Base-by-base conservation (phyloP, 495 filamentous ascomycete genomes). In the Darksidea phi region DNA sequence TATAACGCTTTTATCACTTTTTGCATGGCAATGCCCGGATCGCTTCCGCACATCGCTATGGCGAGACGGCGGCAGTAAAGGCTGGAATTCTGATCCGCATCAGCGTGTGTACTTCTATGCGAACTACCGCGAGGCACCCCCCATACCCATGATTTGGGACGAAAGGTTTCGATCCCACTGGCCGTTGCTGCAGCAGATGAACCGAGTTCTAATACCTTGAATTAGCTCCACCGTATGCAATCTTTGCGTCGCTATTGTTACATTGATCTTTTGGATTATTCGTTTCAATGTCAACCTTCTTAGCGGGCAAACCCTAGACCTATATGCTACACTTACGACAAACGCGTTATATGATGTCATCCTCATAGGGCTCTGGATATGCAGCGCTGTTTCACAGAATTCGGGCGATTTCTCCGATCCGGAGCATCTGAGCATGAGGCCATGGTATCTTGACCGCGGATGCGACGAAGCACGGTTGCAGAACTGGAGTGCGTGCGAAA, bases 71-170 rank as follows among this genome's bases (percentile, higher is more conserved):
- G 51, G 51, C 26, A 20, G 6, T 24, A 18, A 26, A 10, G 51
- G 51, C 17, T 26, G n/a, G 18, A 54, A 54, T 15, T 54, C 51
- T 15, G 20, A 54, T 15, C 51, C 51, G 1, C 20, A 24, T 8
- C 36, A 38, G 13, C 51, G 51, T 15, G 36, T 54, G 8, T 54
- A 54, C 51, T 54, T 38, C 32, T 54, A 54, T 32, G 51, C 51
- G 21, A 54, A 54, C 51, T 42, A 54, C 24, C 51, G 51, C 51
- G 51, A 54, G 51, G 28, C 51, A 15, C 51, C 51, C 41, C 51
- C 51, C 13, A 25, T 54, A 15, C 15, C 51, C 3, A 1, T 54
- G 8, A 42, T 54, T 12, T 54, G 51, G 51, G 51, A 54, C 38
- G 51, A 54, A 54, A 41, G 15, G 51, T 54, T n/a, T n/a, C n/a